phyloP scores from a whole-genome alignment of 2,329 filamentous ascomycete species.

The Trichoderma lentiforme region DNA sequence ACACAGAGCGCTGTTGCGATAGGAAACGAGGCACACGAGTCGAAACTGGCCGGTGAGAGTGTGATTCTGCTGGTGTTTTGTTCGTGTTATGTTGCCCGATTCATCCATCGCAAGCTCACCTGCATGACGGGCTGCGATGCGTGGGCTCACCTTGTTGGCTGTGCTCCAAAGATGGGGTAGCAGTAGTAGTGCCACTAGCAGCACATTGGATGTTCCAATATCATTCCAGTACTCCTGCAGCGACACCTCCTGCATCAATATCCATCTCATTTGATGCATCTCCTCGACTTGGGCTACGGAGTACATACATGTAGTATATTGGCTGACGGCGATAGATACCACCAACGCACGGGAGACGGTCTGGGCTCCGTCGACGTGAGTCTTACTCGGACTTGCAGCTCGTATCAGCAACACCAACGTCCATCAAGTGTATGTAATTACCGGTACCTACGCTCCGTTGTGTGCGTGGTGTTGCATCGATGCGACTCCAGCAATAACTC shows the following conservation, averaged over 20 bases:
- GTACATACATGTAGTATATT: not conserved
- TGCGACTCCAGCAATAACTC: not conserved
- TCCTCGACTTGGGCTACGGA: not conserved
- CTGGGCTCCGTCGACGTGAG: not conserved
- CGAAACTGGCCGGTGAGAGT: not conserved
- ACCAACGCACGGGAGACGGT: not conserved
- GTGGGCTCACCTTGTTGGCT: slow-evolving; percentile 4
- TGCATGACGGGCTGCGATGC: not conserved
- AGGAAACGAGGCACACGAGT: slow-evolving; percentile 2
- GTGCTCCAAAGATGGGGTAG: not conserved
- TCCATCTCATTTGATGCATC: not conserved
- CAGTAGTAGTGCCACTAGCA: not conserved
- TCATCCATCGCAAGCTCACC: not conserved
- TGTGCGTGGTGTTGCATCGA: not conserved
- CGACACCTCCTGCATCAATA: not conserved
- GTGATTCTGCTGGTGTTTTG: not conserved
- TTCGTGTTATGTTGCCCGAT: not conserved
- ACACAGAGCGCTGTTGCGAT: not conserved
- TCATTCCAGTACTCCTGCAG: not conserved
- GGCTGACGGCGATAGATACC: not conserved
- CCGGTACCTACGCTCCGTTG: not conserved
- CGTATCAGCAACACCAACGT: not conserved
- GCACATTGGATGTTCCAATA: not conserved
- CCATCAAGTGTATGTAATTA: not conserved
- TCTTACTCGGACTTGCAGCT: not conserved